Evolutionary conservation across 371 early-diverging fungal genomes (phyloP).

Genomic region (Rhizopus sp.): DNA sequence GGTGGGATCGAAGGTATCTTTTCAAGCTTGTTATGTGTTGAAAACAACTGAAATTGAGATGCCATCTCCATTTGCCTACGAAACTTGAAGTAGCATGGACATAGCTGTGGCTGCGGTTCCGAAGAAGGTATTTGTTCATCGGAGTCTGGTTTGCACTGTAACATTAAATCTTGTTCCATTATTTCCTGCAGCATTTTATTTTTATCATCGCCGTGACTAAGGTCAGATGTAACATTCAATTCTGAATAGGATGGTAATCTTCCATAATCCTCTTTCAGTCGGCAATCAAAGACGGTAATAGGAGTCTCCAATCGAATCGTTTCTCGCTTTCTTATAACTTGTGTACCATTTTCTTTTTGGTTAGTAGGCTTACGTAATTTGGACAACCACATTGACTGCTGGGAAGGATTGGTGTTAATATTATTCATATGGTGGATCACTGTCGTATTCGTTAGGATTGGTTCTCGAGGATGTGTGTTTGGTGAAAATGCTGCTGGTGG

Average conservation of each 20-base stretch:
- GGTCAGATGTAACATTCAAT: conserved; percentile 25
- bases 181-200: conserved; percentile 19
- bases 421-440: conserved; percentile 11
- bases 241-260: conserved; percentile 48
- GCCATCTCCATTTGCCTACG: conserved; percentile 43
- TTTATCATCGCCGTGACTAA: conserved; percentile 24
- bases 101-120: conserved; percentile 28
- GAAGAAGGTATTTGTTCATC: conserved; percentile 18
- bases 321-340: conserved; percentile 22
- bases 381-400: conserved; percentile 20
- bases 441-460: conserved; percentile 10
- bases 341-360: conserved; percentile 12
- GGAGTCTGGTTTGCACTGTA: conserved; percentile 25
- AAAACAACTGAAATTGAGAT: conserved; percentile 34
- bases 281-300: conserved; percentile 36
- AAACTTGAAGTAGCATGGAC: conserved; percentile 44
- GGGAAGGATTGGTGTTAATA: conserved; percentile 5
- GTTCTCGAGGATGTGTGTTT: not conserved
- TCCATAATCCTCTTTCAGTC: conserved; percentile 51
- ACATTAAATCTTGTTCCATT: conserved; percentile 28
- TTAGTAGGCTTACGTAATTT: conserved; percentile 24
- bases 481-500: conserved; percentile 18
- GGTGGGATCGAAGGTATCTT: conserved; percentile 47
- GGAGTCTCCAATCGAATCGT: conserved; percentile 31
- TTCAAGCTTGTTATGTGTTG: conserved; percentile 22